Conservation (phyloP, 345 rosid genomes). For the Rubroshorea leprosula region DNA sequence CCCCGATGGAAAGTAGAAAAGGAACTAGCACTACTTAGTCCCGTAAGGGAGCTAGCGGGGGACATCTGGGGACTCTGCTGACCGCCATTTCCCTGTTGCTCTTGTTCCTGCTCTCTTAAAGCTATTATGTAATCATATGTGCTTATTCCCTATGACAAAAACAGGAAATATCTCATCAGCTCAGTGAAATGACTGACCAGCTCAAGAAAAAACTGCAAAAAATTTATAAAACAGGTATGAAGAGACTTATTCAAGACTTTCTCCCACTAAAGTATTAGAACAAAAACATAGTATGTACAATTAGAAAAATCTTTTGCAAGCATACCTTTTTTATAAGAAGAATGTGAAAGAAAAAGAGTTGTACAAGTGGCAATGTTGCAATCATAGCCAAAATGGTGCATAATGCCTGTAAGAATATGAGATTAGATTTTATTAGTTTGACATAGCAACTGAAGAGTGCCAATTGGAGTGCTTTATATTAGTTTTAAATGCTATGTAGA, state of each 20-base stretch:
- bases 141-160: slow-evolving; percentile 72
- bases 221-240: not conserved
- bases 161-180: slow-evolving; percentile 6
- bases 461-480: no score
- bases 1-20: slow-evolving; percentile 87
- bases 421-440: slow-evolving; percentile 6
- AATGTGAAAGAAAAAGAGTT: slow-evolving; percentile 94
- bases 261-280: not conserved
- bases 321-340: slow-evolving; percentile 87
- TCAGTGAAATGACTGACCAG: not conserved
- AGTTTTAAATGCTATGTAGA: no score
- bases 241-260: not conserved
- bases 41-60: slow-evolving; percentile 89
- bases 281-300: not conserved
- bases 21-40: slow-evolving; percentile 95
- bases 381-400: slow-evolving; percentile 93
- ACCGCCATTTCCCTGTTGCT: slow-evolving; percentile 76
- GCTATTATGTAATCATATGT: slow-evolving; percentile 98
- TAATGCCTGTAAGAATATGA: slow-evolving; percentile 43
- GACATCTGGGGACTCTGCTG: slow-evolving; percentile 98
- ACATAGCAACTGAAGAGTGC: not conserved
- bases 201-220: not conserved
- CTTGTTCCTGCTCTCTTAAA: slow-evolving; percentile 95
- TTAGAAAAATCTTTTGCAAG: slow-evolving; percentile 1
- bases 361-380: slow-evolving; percentile 91